A percentile compares a stretch with the other conserved stretches of the same genome.
Conservation (phyloP, 805 yeast genomes). For the Kregervanrija pseudodelftensis region DNA sequence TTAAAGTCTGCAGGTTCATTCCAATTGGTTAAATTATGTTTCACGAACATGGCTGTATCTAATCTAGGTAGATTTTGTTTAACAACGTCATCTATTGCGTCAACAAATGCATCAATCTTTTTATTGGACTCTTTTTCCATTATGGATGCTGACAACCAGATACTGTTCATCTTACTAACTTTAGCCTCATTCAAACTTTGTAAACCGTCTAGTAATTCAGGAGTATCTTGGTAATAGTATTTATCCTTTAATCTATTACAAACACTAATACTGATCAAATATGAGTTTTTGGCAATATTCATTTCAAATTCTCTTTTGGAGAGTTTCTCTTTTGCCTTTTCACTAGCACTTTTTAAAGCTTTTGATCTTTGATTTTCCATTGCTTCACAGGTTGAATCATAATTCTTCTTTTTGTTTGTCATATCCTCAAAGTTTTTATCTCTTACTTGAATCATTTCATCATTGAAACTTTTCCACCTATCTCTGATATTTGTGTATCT, state of each 20-base stretch:
- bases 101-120: conserved; percentile 38
- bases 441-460: conserved; percentile 43
- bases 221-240: conserved; percentile 85
- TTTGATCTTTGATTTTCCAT: conserved; percentile 79
- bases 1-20: conserved; percentile 79
- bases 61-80: conserved; percentile 63
- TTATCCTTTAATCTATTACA: conserved; percentile 92
- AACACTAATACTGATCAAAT: conserved; percentile 70
- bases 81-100: conserved; percentile 46
- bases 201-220: conserved; percentile 76
- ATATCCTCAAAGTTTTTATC: conserved; percentile 49
- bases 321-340: conserved; percentile 43
- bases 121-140: conserved; percentile 48
- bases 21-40: conserved; percentile 77
- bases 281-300: conserved; percentile 83
- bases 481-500: conserved; percentile 48
- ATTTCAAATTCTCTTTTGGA: conserved; percentile 65
- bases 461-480: conserved; percentile 52
- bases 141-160: conserved; percentile 53
- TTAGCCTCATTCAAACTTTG: conserved; percentile 82
- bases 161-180: conserved; percentile 60
- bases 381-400: conserved; percentile 70
- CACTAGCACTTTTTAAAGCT: conserved; percentile 49
- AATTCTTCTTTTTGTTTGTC: conserved; percentile 60
- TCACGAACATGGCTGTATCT: conserved; percentile 86